These are phyloP conservation scores for Microsporum canis DNA, from an alignment of 2,329 filamentous ascomycete species.

Conservation along the genomic window DNA sequence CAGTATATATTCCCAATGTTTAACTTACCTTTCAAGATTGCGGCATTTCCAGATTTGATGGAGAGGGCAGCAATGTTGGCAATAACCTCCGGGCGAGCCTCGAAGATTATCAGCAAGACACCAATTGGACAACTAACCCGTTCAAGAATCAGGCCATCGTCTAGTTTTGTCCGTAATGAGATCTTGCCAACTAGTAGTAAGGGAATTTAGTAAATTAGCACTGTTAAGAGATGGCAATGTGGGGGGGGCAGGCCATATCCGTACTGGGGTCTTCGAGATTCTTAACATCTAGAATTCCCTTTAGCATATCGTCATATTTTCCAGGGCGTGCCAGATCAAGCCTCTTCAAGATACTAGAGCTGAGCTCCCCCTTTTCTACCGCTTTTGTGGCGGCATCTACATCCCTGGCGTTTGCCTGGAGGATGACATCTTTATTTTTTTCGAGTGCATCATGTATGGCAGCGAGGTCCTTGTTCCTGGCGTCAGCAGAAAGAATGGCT, in stretches of 20 bases:
- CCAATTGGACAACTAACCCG: constrained; percentile 90
- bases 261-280: constrained; percentile 73
- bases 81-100: constrained; percentile 94
- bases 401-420: constrained; percentile 78
- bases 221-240: background rate
- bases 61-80: constrained; percentile 94
- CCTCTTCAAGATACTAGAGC: constrained; percentile 72
- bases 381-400: constrained; percentile 62
- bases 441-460: constrained; percentile 69
- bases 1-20: background rate
- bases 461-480: constrained; percentile 74
- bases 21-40: constrained; percentile 70
- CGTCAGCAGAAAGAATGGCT: constrained; percentile 61
- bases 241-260: constrained; percentile 22
- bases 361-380: constrained; percentile 63
- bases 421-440: constrained; percentile 59
- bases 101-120: constrained; percentile 96
- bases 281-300: constrained; percentile 82
- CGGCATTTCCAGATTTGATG: constrained; percentile 94
- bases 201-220: constrained; percentile 12
- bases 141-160: constrained; percentile 75
- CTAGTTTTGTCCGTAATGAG: constrained; percentile 71
- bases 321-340: constrained; percentile 76
- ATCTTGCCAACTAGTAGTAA: constrained; percentile 59
- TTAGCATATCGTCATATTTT: constrained; percentile 96